Base-by-base conservation (phyloP, 2,329 filamentous ascomycete species). In the Diaporthe sp. region DNA sequence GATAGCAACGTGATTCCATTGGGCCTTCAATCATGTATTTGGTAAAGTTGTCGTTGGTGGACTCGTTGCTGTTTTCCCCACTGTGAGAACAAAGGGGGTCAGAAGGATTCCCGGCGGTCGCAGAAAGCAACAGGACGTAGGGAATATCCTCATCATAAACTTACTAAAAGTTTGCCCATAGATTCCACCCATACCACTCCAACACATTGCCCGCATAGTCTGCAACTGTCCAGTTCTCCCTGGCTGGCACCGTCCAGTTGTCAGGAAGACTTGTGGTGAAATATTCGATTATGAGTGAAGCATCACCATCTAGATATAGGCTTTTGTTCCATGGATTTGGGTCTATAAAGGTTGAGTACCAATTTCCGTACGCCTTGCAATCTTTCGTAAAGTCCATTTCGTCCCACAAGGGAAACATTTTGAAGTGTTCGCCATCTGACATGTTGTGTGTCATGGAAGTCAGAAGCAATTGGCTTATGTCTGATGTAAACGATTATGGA, bases 381-480 rank as follows among this genome's bases (percentile, higher is more conserved):
- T 79, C 74, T 4, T 57, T 55, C 13, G 76, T 57, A 42, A 79
- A 79, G 71, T 78, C 60, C 72, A 78, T 76, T 19, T 77, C 57
- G 22, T 64, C 61, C 60, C 54, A 72, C 25, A 50, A 22, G 5
- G 74, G 78, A 22, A 87, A 57, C 17, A 28, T 19, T 25, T 61
- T 64, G 45, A 73, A 75, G 70, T 75, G n/a, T 55, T 30, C 45
- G 25, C 61, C 70, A 15, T 75, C 47, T 7, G 61, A 73, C 74
- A 72, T 75, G 3, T 68, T 68, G 47, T 54, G n/a, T 40, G 33
- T n/a, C 35, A 25, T 7, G 28, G 9, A 19, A n/a, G 2, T 58
- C 10, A 2, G 19, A 13, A 58, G 22, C 12, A 40, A 13, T 17
- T 40, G n/a, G 12, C 13, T 60, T 6, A 12, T 19, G 22, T 22